Evolutionary conservation across 2,329 filamentous ascomycete species (phyloP).

Genomic region (Aspergillus quadricinctus): DNA sequence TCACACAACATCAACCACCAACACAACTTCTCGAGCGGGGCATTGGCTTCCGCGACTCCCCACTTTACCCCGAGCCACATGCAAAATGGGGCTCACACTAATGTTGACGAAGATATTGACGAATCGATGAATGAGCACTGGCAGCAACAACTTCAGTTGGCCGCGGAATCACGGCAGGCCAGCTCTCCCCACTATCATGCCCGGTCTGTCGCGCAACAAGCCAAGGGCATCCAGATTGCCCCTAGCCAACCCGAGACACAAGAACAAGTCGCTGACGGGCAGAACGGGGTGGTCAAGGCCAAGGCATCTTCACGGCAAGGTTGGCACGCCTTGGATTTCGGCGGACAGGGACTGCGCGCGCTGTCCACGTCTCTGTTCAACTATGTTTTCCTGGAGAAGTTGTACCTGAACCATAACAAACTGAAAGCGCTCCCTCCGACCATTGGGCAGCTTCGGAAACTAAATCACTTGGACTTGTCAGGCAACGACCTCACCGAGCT

Average conservation of each 20-base stretch:
- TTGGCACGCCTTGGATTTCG: slow-evolving; percentile 91
- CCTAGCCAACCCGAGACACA: slow-evolving; percentile 48
- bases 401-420: slow-evolving; percentile 93
- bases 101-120: slow-evolving; percentile 52
- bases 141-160: slow-evolving; percentile 79
- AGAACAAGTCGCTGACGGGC: slow-evolving; percentile 50
- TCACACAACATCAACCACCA: slow-evolving; percentile 45
- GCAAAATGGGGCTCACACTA: slow-evolving; percentile 56
- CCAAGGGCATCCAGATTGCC: slow-evolving; percentile 43
- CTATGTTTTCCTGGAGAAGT: slow-evolving; percentile 83
- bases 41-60: slow-evolving; percentile 46
- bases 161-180: slow-evolving; percentile 68
- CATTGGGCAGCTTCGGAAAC: slow-evolving; percentile 75
- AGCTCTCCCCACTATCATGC: slow-evolving; percentile 68
- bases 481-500: slow-evolving; percentile 79
- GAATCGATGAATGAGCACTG: slow-evolving; percentile 69
- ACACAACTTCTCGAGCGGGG: slow-evolving; percentile 47
- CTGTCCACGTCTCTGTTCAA: slow-evolving; percentile 75
- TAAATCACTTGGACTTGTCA: slow-evolving; percentile 82
- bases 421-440: slow-evolving; percentile 71
- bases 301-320: slow-evolving; percentile 62
- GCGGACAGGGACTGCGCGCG: slow-evolving; percentile 87
- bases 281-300: slow-evolving; percentile 62
- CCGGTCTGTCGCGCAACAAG: slow-evolving; percentile 43
- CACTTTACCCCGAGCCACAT: slow-evolving; percentile 57